Evolutionary conservation across 225 moss, liverwort and hornwort genomes (phyloP).

Genomic region (Bryoerythrophyllum caledonicum): DNA sequence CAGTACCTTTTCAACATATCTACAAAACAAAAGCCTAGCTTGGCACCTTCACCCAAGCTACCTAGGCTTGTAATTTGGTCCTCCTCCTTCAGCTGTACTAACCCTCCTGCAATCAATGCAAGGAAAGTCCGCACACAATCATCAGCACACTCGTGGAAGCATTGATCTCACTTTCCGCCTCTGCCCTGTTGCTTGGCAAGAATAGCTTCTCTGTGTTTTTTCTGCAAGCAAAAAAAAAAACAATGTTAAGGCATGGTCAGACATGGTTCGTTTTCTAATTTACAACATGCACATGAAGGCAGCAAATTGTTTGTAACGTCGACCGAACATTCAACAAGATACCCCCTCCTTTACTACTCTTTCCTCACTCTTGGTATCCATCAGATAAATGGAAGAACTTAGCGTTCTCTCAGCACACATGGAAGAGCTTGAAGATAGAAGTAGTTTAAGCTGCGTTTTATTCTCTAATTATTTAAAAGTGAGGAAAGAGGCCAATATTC

Average conservation of each 20-base stretch:
- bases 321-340: too few relatives aligned
- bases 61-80: not conserved
- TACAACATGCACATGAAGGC: not conserved
- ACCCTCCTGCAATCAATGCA: not conserved
- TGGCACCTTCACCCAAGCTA: conserved; percentile 2
- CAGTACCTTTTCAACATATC: not conserved
- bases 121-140: conserved; percentile 10
- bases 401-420: too few relatives aligned
- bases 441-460: too few relatives aligned
- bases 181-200: conserved; percentile 72
- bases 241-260: not conserved
- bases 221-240: conserved; percentile 40
- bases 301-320: not conserved
- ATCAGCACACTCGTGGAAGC: conserved; percentile 13
- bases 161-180: conserved; percentile 34
- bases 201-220: conserved; percentile 76
- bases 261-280: not conserved
- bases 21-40: conserved; percentile 4
- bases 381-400: too few relatives aligned
- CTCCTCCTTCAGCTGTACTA: not conserved
- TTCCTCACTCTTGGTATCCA: too few relatives aligned
- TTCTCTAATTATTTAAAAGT: too few relatives aligned
- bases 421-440: too few relatives aligned
- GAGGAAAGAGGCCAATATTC: too few relatives aligned
- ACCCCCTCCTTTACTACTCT: too few relatives aligned